Base-by-base conservation (phyloP, 192 early-diverging fungal species). In the Coemansia aciculifera region DNA sequence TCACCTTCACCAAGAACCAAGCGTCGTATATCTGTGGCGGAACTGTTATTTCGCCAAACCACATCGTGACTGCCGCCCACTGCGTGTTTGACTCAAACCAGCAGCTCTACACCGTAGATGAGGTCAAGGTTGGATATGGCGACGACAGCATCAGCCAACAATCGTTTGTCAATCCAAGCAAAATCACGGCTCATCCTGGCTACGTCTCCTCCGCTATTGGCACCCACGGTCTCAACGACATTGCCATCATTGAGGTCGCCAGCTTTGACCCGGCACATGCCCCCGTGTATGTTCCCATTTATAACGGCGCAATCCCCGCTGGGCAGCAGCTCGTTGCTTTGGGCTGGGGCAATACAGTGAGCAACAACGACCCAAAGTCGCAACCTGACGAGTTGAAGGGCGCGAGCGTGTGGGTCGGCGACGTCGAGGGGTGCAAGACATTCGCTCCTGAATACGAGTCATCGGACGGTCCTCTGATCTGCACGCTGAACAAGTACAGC, bases 31-130 rank as follows among this genome's bases (percentile, higher is more conserved):
- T 46, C 13, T 73, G 72, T 43, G 72, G 72, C 17, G 72, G 65
- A 39, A 73, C 72, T 6, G 51, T 73, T 6, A 68, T 73, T 27
- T 73, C 72, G 8, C 36, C 66, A 24, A 19, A 7, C 2, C 62
- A 67, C 34, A 61, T 73, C 10, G 23, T 73, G 42, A 73, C 72
- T 21, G 72, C 72, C 1, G 72, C 65, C 7, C 72, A 73, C 40
- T 73, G 72, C n/a, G 48, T 73, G 37, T 39, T 34, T 15, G 54
- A 21, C 40, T 11, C 21, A 0, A 32, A 10, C 0, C n/a, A 43
- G 11, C 49, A 51, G 24, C 56, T 46, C 52, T 34, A 73, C 29
- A 17, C n/a, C 9, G 24, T 61, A 12, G 40, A 36, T 29, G n/a
- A 29, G 9, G 24, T 57, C 40, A 59, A 9, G 31, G 23, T 73